These are phyloP conservation scores for Suillus subalutaceus DNA, from an alignment of 768 basidiomycete genomes.

Conservation along the genomic window DNA sequence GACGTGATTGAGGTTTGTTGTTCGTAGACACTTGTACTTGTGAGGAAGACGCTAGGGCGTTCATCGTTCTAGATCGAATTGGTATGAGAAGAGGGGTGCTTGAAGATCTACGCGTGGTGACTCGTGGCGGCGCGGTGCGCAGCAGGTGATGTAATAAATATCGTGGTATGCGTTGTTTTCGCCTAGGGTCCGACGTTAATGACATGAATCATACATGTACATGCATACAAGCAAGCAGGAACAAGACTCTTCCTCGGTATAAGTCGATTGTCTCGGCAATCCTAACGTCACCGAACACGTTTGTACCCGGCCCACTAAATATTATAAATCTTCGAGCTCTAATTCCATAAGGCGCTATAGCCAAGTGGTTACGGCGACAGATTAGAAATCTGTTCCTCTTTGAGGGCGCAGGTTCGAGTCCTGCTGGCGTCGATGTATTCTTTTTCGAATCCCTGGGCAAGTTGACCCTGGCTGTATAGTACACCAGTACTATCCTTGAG, in stretches of 20 bases:
- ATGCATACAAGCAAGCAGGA: neutral
- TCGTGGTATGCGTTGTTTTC: neutral
- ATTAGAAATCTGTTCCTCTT: constrained; percentile 36
- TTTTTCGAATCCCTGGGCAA: neutral
- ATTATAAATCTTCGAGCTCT: too few relatives aligned
- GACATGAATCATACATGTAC: neutral
- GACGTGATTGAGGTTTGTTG: constrained; percentile 11
- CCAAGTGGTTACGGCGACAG: constrained; percentile 71
- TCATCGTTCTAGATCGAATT: constrained; percentile 12
- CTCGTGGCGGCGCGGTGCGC: neutral
- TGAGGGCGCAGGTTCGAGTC: constrained; percentile 48
- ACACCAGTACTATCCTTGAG: too few relatives aligned
- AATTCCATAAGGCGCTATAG: constrained; percentile 52
- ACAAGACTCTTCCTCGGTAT: neutral
- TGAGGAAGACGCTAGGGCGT: constrained; percentile 20
- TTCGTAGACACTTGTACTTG: constrained; percentile 15
- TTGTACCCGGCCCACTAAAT: neutral
- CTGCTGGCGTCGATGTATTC: constrained; percentile 41
- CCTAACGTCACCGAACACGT: neutral
- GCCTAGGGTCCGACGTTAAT: neutral
- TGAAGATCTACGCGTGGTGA: neutral
- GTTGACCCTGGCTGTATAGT: too few relatives aligned
- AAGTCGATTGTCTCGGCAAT: too few relatives aligned
- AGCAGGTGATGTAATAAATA: constrained; percentile 3
- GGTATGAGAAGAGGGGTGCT: neutral